phyloP scores from a whole-genome alignment of 257 asterid genomes.

The Ehretia macrophylla region DNA sequence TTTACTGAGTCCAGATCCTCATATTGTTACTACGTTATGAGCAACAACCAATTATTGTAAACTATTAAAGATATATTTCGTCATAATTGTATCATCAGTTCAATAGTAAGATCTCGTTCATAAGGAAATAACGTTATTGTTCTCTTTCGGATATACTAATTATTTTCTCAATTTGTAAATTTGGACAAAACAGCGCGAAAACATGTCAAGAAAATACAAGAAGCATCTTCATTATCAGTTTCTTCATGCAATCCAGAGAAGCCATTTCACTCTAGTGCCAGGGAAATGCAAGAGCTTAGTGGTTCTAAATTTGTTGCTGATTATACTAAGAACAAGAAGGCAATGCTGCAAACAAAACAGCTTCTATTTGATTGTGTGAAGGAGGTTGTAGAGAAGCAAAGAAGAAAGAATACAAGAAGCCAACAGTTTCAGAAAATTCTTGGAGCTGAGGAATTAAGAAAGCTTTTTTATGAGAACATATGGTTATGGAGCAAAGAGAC shows the following conservation, averaged over 20 bases:
- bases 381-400: constrained; percentile 51
- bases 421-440: constrained; percentile 34
- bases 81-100: no score
- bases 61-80: no score
- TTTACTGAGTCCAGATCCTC: neutral
- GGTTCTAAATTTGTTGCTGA: constrained; percentile 18
- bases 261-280: constrained; percentile 3
- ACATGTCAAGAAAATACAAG: constrained; percentile 18
- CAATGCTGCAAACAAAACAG: constrained; percentile 37
- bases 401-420: constrained; percentile 11
- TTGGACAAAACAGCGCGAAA: constrained; percentile 13
- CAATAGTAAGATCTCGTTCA: no score
- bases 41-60: neutral
- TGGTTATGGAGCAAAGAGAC: constrained; percentile 69
- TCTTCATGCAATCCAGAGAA: constrained; percentile 21
- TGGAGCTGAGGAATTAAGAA: constrained; percentile 68
- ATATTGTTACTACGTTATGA: no score
- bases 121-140: no score
- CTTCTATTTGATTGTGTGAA: constrained; percentile 62
- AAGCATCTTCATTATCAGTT: constrained; percentile 24
- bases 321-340: constrained; percentile 54
- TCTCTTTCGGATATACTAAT: neutral
- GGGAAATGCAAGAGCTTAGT: constrained; percentile 1
- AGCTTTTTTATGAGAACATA: constrained; percentile 48
- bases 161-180: neutral